These are phyloP conservation scores for Jatropha curcas DNA, from an alignment of 345 rosid genomes.

Conservation along the genomic window DNA sequence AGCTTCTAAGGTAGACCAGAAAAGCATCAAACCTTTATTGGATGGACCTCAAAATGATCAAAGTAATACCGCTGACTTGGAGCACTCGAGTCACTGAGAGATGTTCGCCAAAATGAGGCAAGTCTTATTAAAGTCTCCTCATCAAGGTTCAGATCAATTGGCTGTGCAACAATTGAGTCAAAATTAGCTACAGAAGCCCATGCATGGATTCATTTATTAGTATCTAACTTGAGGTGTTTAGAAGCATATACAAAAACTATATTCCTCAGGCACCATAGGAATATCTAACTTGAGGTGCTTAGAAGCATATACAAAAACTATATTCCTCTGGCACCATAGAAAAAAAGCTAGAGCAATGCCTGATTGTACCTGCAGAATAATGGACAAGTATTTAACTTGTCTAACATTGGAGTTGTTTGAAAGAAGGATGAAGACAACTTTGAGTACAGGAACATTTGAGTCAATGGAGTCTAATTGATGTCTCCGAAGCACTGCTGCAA, in stretches of 20 bases:
- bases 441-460: constrained; percentile 51
- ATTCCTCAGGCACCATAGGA: constrained; percentile 6
- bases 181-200: constrained; percentile 23
- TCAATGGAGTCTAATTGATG: constrained; percentile 53
- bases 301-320: constrained; percentile 7
- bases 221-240: constrained; percentile 10
- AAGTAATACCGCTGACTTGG: constrained; percentile 79
- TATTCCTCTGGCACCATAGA: constrained; percentile 2
- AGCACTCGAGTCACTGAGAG: constrained; percentile 66
- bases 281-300: constrained; percentile 10
- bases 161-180: constrained; percentile 47
- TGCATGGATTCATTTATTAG: not conserved
- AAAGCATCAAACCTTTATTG: constrained; percentile 68
- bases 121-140: constrained; percentile 88
- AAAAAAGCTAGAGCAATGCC: constrained; percentile 18
- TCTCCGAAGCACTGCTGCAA: constrained; percentile 83
- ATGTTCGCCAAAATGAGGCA: constrained; percentile 85
- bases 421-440: constrained; percentile 54
- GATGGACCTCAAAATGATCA: constrained; percentile 94
- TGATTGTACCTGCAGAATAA: constrained; percentile 73
- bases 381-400: constrained; percentile 74
- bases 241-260: constrained; percentile 8
- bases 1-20: not conserved
- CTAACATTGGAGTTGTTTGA: constrained; percentile 63
- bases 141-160: constrained; percentile 80